Percentiles rank a stretch among this genome's conserved stretches.
Evolutionary conservation across 2,329 filamentous ascomycete species (phyloP).

Genomic region (Fusarium sulawesiense): DNA sequence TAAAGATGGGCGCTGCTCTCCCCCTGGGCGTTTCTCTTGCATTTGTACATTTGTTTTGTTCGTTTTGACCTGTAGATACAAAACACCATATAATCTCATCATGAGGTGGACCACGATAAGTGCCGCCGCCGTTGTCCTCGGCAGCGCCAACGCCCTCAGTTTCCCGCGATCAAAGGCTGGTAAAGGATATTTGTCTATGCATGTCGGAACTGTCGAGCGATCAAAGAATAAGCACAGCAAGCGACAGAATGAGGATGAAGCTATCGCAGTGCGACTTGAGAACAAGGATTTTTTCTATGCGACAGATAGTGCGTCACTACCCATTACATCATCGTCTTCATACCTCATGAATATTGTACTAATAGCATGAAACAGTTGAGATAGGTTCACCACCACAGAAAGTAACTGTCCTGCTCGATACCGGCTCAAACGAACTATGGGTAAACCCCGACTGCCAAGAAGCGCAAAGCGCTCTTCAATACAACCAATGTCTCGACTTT

Average conservation of each 20-base stretch:
- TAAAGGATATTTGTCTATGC: slow-evolving; percentile 53
- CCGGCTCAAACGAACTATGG: slow-evolving; percentile 67
- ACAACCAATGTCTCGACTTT: slow-evolving; percentile 54
- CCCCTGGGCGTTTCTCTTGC: neutral
- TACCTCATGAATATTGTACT: neutral
- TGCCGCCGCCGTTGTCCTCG: slow-evolving; percentile 27
- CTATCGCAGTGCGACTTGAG: slow-evolving; percentile 48
- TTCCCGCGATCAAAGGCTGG: slow-evolving; percentile 49
- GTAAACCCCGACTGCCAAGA: slow-evolving; percentile 62
- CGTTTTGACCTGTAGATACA: neutral
- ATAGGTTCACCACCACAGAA: slow-evolving; percentile 57
- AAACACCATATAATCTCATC: slow-evolving; percentile 16
- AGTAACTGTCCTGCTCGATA: slow-evolving; percentile 62
- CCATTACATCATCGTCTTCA: neutral
- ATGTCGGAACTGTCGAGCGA: slow-evolving; percentile 49
- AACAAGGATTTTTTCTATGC: slow-evolving; percentile 56
- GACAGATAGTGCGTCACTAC: slow-evolving; percentile 51
- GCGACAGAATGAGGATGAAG: slow-evolving; percentile 39
- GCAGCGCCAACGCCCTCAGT: slow-evolving; percentile 28
- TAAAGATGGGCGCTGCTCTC: slow-evolving; percentile 17
- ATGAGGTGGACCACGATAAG: slow-evolving; percentile 45
- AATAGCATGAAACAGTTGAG: slow-evolving; percentile 49
- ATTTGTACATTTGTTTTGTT: neutral
- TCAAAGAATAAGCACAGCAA: slow-evolving; percentile 37
- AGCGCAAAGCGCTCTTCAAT: slow-evolving; percentile 50